Base-by-base conservation (phyloP, 768 basidiomycete species). In the Boletellus ananiceps region DNA sequence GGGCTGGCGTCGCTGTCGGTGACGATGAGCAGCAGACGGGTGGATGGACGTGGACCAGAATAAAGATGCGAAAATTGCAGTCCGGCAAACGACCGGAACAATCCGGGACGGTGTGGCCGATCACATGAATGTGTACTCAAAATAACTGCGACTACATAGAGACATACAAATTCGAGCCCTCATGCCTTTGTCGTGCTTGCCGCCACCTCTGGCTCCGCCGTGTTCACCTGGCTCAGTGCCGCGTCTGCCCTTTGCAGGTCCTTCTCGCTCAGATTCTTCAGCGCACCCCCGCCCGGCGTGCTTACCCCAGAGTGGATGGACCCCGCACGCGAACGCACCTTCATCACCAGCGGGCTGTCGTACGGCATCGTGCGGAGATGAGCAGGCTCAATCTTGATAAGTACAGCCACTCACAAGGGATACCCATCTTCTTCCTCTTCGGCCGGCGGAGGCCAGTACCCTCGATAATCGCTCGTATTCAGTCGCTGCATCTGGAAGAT, bases 391-490 rank as follows among this genome's bases (percentile, higher is more conserved):
- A 43, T 49, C 37, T 45, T 48, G 34, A 57, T 57, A 51, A 57
- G 54, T 34, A 52, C 37, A 51, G 50, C 35, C 40, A 80, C 88
- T 43, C 60, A 91, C 89, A 91, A 90, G 1, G 88, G 90, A 73
- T 91, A 94, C 29, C 81, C 80, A 55, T 95, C 93, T 33, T 96
- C 93, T 46, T 97, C 93, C 25, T 93, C 92, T 12, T 88, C 85
- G 42, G 71, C 59, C 45, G 71, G 44, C 14, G 69, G 64, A 2
- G 79, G 76, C 84, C 84, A 88, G 47, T 77, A 77, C 39, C 66
- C 66, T 41, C 81, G 77, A 63, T 89, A 94, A 68, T 94, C 91
- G 64, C 89, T 92, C 11, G 94, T 97, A 12, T 78, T 74, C 40
- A 98, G 73, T 21, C 76, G 70, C 65, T 96, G 85, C 94, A 97